phyloP scores from a whole-genome alignment of 805 yeast species.

The Wickerhamiella nectarea region DNA sequence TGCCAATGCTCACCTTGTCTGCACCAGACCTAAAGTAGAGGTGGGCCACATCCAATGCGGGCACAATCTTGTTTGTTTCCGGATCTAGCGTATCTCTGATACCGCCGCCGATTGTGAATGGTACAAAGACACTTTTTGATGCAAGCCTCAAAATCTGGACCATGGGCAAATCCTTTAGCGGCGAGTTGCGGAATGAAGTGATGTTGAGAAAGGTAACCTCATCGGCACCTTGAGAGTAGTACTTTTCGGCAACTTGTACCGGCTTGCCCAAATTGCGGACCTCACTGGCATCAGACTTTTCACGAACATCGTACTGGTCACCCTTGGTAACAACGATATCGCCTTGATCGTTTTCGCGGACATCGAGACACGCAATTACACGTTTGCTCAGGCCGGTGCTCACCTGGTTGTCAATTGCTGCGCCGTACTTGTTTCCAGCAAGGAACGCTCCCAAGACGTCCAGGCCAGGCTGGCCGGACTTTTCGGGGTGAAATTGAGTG shows the following conservation, averaged over 20 bases:
- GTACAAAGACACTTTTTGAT: slow-evolving; percentile 87
- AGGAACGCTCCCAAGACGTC: slow-evolving; percentile 62
- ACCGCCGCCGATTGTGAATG: slow-evolving; percentile 97
- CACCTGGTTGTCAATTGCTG: slow-evolving; percentile 10
- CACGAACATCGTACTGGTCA: slow-evolving; percentile 95
- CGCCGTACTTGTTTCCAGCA: slow-evolving; percentile 30
- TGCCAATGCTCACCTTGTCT: slow-evolving; percentile 94
- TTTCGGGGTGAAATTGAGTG: slow-evolving; percentile 98
- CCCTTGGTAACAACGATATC: slow-evolving; percentile 97
- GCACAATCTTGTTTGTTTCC: slow-evolving; percentile 50
- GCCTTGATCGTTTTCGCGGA: slow-evolving; percentile 87
- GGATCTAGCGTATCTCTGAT: slow-evolving; percentile 84
- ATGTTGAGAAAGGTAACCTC: slow-evolving; percentile 91
- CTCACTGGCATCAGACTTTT: slow-evolving; percentile 35
- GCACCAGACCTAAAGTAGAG: slow-evolving; percentile 94
- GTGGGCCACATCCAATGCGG: slow-evolving; percentile 85
- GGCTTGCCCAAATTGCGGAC: slow-evolving; percentile 96
- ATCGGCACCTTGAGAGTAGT: slow-evolving; percentile 91
- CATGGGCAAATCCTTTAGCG: slow-evolving; percentile 90
- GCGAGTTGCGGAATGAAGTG: slow-evolving; percentile 91
- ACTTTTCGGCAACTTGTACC: slow-evolving; percentile 80
- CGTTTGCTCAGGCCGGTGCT: slow-evolving; percentile 64
- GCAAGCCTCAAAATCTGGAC: slow-evolving; percentile 70
- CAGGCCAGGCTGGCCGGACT: slow-evolving; percentile 85
- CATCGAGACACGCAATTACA: slow-evolving; percentile 92